A percentile compares a stretch with the other conserved stretches of the same genome.
These are phyloP conservation scores for Pulveroboletus sp. DNA, from an alignment of 768 basidiomycete species.

Conservation along the genomic window DNA sequence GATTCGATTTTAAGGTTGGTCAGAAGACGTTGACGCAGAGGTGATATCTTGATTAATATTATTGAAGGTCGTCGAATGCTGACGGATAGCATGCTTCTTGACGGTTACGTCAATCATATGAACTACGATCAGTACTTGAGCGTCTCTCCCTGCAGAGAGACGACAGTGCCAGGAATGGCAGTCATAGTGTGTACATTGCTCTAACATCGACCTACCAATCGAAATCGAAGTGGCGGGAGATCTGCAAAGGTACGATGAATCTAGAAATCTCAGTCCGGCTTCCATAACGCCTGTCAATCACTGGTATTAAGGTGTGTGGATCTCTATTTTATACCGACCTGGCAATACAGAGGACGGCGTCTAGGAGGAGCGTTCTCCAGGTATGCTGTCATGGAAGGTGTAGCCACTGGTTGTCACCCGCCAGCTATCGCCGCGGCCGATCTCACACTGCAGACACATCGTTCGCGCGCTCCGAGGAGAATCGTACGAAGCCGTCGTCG, in stretches of 20 bases:
- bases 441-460: constrained; percentile 9
- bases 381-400: constrained; percentile 12
- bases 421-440: constrained; percentile 26
- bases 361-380: constrained; percentile 9
- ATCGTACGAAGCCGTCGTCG: constrained; percentile 9
- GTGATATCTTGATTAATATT: constrained; percentile 20
- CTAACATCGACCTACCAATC: constrained; percentile 11
- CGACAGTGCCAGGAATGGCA: background rate
- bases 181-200: background rate
- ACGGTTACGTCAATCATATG: constrained; percentile 6
- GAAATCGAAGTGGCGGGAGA: constrained; percentile 18
- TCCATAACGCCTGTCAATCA: constrained; percentile 23
- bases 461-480: constrained; percentile 24
- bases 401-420: background rate
- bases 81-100: constrained; percentile 8
- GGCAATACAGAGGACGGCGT: constrained; percentile 12
- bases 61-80: constrained; percentile 11
- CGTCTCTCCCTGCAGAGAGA: constrained; percentile 1
- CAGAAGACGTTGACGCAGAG: constrained; percentile 8
- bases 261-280: constrained; percentile 14
- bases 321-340: constrained; percentile 10
- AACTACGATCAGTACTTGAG: background rate
- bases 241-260: constrained; percentile 21
- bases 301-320: constrained; percentile 18
- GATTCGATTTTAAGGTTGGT: constrained; percentile 21